phyloP scores from a whole-genome alignment of 495 filamentous ascomycete genomes.

The Podospora fimiseda region DNA sequence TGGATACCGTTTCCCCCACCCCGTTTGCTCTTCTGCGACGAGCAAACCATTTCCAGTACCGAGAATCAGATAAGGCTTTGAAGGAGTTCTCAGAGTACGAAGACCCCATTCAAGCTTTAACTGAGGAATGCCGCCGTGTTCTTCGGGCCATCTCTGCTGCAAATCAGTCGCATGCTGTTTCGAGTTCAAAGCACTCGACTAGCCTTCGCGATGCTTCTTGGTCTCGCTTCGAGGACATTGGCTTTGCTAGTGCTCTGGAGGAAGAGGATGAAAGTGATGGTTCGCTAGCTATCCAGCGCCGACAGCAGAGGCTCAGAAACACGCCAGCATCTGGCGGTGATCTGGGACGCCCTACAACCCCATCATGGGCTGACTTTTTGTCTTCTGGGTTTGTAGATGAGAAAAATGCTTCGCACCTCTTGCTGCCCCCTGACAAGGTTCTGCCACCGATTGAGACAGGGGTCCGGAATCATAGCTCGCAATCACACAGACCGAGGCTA shows the following conservation, averaged over 20 bases:
- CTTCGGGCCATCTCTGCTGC: conserved; percentile 79
- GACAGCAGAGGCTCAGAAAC: conserved; percentile 46
- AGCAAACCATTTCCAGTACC: conserved; percentile 91
- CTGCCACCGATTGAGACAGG: conserved; percentile 74
- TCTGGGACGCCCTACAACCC: conserved; percentile 80
- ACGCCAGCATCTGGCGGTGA: conserved; percentile 57
- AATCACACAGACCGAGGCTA: conserved; percentile 69
- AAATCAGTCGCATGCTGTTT: conserved; percentile 68
- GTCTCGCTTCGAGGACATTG: conserved; percentile 94
- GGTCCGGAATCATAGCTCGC: conserved; percentile 72
- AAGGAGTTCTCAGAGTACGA: conserved; percentile 81
- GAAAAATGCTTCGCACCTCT: conserved; percentile 46
- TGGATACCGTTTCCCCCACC: conserved; percentile 90
- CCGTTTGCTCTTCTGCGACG: conserved; percentile 86
- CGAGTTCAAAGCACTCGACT: conserved; percentile 60
- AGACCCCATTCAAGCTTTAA: conserved; percentile 80
- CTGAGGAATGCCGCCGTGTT: conserved; percentile 88
- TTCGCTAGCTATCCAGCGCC: conserved; percentile 27
- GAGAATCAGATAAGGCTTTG: conserved; percentile 76
- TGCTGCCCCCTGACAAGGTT: conserved; percentile 86
- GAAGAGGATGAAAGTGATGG: conserved; percentile 63
- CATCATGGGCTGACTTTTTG: conserved; percentile 96
- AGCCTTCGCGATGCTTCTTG: conserved; percentile 79
- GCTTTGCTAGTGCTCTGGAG: conserved; percentile 73
- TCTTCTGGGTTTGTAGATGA: conserved; percentile 87